phyloP scores from a whole-genome alignment of 345 rosid genomes.

The Lepidium aucheri region DNA sequence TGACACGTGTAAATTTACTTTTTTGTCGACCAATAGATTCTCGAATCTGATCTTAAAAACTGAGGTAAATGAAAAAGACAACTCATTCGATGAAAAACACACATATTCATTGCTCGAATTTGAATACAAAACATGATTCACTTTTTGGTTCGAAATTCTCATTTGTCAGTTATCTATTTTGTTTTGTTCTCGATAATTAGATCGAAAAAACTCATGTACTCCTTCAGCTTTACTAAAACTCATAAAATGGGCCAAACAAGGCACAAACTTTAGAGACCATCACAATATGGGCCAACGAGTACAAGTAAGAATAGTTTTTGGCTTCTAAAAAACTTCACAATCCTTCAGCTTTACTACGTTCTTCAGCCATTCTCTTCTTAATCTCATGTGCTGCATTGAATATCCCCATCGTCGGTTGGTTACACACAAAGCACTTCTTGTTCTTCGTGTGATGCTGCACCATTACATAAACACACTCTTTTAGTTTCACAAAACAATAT shows the following conservation, averaged over 20 bases:
- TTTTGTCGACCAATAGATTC: conserved; percentile 14
- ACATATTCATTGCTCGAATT: not conserved
- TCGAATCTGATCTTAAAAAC: not conserved
- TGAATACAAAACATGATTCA: not conserved
- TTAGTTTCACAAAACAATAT: not conserved
- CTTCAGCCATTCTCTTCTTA: conserved; percentile 33
- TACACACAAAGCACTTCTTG: conserved; percentile 91
- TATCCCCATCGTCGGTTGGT: conserved; percentile 72
- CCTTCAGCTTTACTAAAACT: too few species aligned
- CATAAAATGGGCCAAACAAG: too few species aligned
- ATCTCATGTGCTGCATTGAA: conserved; percentile 80
- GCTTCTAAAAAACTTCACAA: not conserved
- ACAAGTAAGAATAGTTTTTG: not conserved
- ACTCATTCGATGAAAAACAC: not conserved
- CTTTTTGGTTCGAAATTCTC: not conserved
- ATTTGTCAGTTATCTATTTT: not conserved
- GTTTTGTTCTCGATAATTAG: too few species aligned
- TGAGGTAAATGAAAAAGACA: not conserved
- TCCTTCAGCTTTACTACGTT: conserved; percentile 17
- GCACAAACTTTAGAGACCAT: not conserved
- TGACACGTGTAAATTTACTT: conserved; percentile 6
- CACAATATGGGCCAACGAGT: not conserved
- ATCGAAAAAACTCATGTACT: too few species aligned
- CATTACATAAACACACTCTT: not conserved
- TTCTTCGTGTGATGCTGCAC: conserved; percentile 74